Conservation (phyloP, 305 asterid genomes). For the Fraxinus latifolia region DNA sequence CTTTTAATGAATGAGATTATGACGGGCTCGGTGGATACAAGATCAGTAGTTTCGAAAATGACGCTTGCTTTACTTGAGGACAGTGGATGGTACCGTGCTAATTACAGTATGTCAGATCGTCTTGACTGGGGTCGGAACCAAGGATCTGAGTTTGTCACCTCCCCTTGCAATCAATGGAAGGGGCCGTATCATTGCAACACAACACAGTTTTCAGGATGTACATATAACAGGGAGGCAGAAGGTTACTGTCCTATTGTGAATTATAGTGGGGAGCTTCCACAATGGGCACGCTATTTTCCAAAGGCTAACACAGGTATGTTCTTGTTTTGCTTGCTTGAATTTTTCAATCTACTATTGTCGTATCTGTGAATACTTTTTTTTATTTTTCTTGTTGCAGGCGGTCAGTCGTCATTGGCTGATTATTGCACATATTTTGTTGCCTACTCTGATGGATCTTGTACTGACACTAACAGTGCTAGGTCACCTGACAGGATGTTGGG, state of each 20-base stretch:
- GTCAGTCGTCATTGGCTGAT: slow-evolving; percentile 98
- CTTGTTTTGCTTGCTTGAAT: not conserved
- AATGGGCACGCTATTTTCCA: slow-evolving; percentile 95
- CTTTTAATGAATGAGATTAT: slow-evolving; percentile 96
- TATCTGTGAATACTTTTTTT: not conserved
- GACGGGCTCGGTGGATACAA: slow-evolving; percentile 99
- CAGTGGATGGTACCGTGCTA: slow-evolving; percentile 98
- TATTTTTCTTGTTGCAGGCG: slow-evolving; percentile 57
- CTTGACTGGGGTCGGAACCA: slow-evolving; percentile 98
- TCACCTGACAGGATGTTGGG: slow-evolving; percentile 98
- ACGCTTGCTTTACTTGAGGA: slow-evolving; percentile 97
- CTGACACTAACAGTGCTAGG: slow-evolving; percentile 89
- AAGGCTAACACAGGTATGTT: slow-evolving; percentile 81
- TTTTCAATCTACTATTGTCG: not conserved
- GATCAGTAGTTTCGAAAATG: slow-evolving; percentile 97
- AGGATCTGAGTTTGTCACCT: slow-evolving; percentile 82
- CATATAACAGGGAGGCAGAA: slow-evolving; percentile 97
- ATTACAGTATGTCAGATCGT: slow-evolving; percentile 93
- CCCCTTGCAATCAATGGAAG: slow-evolving; percentile 89
- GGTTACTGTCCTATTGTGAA: slow-evolving; percentile 95
- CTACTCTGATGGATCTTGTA: slow-evolving; percentile 98
- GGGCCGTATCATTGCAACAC: slow-evolving; percentile 98
- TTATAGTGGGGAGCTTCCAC: slow-evolving; percentile 94
- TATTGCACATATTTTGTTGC: slow-evolving; percentile 98
- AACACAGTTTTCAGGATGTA: slow-evolving; percentile 91